A percentile compares a stretch with the other conserved stretches of the same genome.
These are phyloP conservation scores for Paecilomyces dactylethromorphus DNA, from an alignment of 2,329 filamentous ascomycete species.

Conservation along the genomic window DNA sequence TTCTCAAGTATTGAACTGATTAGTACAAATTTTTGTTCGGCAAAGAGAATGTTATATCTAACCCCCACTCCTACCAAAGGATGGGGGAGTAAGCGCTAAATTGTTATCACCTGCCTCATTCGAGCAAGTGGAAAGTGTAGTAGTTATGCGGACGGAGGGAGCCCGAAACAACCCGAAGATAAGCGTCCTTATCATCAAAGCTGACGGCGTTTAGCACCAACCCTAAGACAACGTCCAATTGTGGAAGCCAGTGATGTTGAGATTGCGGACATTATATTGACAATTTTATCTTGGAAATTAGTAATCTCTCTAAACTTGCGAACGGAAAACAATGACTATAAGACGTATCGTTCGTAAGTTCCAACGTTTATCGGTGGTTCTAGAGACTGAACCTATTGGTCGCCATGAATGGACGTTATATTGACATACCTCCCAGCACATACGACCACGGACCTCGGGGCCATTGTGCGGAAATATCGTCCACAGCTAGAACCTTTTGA, in stretches of 20 bases:
- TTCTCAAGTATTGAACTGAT: too few species aligned
- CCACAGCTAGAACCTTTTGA: constrained; percentile 42
- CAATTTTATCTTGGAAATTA: background rate
- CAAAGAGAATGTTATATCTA: too few species aligned
- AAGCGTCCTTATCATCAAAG: background rate
- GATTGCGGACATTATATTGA: background rate
- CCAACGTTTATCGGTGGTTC: background rate
- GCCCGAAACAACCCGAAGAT: background rate
- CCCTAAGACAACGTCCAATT: background rate
- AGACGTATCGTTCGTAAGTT: background rate
- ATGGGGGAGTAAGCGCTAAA: background rate
- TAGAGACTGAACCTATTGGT: background rate
- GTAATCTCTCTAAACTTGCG: too few species aligned
- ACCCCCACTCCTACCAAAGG: background rate
- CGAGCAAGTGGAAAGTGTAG: background rate
- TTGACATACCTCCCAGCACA: background rate
- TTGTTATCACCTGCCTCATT: background rate
- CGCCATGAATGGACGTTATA: background rate
- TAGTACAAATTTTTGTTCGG: too few species aligned
- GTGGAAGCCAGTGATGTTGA: background rate
- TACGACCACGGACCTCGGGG: background rate
- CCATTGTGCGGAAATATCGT: constrained; percentile 29
- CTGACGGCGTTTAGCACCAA: background rate
- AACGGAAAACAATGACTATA: background rate
- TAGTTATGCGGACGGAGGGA: background rate